Base-by-base conservation (phyloP, 257 asterid species). In the Euphrasia confusa region DNA sequence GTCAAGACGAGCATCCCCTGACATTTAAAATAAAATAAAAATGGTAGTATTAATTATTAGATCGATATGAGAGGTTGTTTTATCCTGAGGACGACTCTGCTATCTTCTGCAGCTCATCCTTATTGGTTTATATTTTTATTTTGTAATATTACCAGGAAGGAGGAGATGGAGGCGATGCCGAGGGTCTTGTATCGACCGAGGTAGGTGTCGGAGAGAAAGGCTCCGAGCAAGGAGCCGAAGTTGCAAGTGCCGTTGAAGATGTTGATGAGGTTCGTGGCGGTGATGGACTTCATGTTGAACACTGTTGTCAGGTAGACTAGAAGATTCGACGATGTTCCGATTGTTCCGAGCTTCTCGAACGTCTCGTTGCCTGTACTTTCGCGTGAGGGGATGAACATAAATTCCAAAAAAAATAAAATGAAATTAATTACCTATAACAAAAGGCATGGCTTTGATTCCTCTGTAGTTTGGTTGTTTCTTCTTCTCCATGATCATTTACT, bases 171-270 rank as follows among this genome's bases (percentile, higher is more conserved):
- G 47, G 90, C 90, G 35, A 83, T 62, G 1, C 84, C 86, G 1
- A 83, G 83, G 1, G 81, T 83, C 17, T 70, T 76, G 71, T 80
- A 83, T 8, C 90, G 78, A 18, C 90, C 87, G 13, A 83, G 72
- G 63, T 80, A 78, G 17, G 90, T 80, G 73, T 83, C 87, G 4
- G 79, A 80, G 57, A 74, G 62, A 73, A 78, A 83, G 26, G 84
- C 90, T 3, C 90, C 90, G 3, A 76, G 33, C 54, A 83, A 24
- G 1, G 87, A 78, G 7, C 84, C 87, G 18, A 83, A 69, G 68
- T 83, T 83, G 77, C 83, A 73, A 18, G 87, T 80, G 13, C 90
- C 90, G 63, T 80, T 68, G 81, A 83, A 80, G 73, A 80, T n/a
- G 57, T 80, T 78, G 70, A 83, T 49, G 4, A 80, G 70, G 58